Base-by-base conservation (phyloP, 1,284 basidiomycete species). In the Melanopsichium pennsylvanicum region DNA sequence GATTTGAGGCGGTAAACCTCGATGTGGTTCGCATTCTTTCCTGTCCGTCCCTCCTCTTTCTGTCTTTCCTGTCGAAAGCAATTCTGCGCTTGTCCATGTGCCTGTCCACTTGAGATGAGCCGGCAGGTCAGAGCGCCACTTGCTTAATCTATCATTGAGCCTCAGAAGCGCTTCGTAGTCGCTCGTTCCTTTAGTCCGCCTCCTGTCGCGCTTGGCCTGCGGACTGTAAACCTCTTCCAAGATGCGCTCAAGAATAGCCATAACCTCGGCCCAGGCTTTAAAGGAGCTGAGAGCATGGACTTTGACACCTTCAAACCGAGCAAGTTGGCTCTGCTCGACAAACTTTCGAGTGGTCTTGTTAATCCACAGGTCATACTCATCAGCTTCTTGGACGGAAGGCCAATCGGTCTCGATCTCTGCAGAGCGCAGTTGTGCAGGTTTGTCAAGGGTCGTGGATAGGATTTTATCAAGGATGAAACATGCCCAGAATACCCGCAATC, bases 391-490 rank as follows among this genome's bases (percentile, higher is more conserved):
- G 11, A 61, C 52, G 10, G 62, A 62, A 2, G 68, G 68, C 51
- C 55, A 55, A 18, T 58, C 45, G 5, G 50, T 35, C 18, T 68
- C 62, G 40, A 67, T 56, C 18, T 73, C 68, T 29, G 51, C 60
- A 32, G n/a, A 45, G 39, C 68, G 67, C 2, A 73, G 54, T 35
- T 62, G 54, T 2, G 59, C 43, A 4, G 70, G 70, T 40, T 67
- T 70, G 38, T 71, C 67, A 37, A 73, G 59, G 8, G 70, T 68
- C 18, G 62, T 62, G 26, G 54, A 66, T 19, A 73, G 70, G 22
- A 73, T 63, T 58, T 73, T 73, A 48, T 73, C 70, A 23, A 73
- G 58, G 16, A 69, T 63, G 46, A 59, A 71, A 38, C 61, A 67
- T 0, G 62, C 70, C 70, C 70, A 73, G n/a, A 70, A 55, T 11